Evolutionary conservation across 2,329 filamentous ascomycete species (phyloP).

Genomic region (Diaporthe sp.): DNA sequence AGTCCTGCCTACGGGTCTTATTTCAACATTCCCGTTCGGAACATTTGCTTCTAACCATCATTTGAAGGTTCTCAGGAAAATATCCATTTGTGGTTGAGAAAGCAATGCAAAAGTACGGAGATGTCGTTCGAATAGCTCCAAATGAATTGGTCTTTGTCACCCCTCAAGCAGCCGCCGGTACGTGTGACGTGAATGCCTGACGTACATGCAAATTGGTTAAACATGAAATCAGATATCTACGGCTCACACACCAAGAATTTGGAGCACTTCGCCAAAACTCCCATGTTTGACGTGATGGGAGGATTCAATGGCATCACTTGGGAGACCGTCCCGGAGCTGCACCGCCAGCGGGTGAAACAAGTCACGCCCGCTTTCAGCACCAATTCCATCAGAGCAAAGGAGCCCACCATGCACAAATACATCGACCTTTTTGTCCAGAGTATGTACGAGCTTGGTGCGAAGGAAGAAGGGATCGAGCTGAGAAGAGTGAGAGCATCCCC

Average conservation of each 20-base stretch:
- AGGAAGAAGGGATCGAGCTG: conserved; percentile 22
- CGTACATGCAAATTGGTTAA: too few relatives aligned
- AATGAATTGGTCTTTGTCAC: neutral
- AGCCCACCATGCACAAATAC: conserved; percentile 24
- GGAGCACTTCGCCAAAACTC: too few relatives aligned
- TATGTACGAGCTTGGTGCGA: conserved; percentile 39
- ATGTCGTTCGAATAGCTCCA: conserved; percentile 1
- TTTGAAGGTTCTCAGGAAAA: neutral
- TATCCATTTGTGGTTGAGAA: neutral
- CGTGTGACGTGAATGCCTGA: too few relatives aligned
- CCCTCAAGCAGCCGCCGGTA: neutral
- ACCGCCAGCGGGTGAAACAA: neutral
- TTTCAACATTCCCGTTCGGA: too few relatives aligned
- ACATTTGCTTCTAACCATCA: too few relatives aligned
- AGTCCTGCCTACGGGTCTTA: too few relatives aligned
- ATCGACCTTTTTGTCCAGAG: conserved; percentile 43
- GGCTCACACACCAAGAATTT: too few relatives aligned
- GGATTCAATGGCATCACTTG: neutral
- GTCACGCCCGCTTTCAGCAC: conserved; percentile 4
- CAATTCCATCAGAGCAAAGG: neutral
- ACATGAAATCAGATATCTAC: too few relatives aligned
- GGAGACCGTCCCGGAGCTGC: neutral
- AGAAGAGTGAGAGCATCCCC: too few relatives aligned
- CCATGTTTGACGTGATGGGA: neutral
- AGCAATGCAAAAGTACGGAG: neutral